These are phyloP conservation scores for Populus hybrid DNA, from an alignment of 441 rosid genomes.

Conservation along the genomic window DNA sequence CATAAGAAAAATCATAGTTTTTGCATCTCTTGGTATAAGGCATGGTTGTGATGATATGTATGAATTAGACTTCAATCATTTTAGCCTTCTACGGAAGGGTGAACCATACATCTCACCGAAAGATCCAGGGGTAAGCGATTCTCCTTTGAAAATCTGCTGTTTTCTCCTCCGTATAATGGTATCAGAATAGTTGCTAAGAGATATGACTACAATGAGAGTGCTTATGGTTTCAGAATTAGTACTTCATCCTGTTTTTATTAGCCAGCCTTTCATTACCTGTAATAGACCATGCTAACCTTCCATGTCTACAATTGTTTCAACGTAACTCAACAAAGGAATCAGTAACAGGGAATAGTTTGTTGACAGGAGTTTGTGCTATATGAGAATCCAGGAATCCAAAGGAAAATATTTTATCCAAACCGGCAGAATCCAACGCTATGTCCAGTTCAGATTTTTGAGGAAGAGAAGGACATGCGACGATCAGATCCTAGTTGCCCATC, in stretches of 20 bases:
- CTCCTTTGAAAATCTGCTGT: neutral
- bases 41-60: constrained; percentile 59
- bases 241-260: neutral
- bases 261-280: neutral
- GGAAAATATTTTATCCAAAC: constrained; percentile 51
- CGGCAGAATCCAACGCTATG: constrained; percentile 43
- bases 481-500: constrained; percentile 57
- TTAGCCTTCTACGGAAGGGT: constrained; percentile 47
- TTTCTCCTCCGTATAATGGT: neutral
- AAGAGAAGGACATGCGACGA: constrained; percentile 63
- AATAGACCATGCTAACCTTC: neutral
- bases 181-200: neutral
- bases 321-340: neutral
- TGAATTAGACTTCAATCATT: constrained; percentile 56
- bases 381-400: constrained; percentile 44
- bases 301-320: neutral
- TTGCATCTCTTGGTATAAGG: constrained; percentile 50
- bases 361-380: constrained; percentile 59
- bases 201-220: neutral
- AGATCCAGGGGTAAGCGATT: constrained; percentile 47
- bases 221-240: neutral
- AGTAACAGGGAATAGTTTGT: neutral
- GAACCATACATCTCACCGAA: constrained; percentile 43
- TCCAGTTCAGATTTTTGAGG: constrained; percentile 57
- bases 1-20: constrained; percentile 51